Evolutionary conservation across 1,139 yeast genomes (phyloP), one percentile per base, ranked within the genome.

Genomic region (Starmera stellimalicola): DNA sequence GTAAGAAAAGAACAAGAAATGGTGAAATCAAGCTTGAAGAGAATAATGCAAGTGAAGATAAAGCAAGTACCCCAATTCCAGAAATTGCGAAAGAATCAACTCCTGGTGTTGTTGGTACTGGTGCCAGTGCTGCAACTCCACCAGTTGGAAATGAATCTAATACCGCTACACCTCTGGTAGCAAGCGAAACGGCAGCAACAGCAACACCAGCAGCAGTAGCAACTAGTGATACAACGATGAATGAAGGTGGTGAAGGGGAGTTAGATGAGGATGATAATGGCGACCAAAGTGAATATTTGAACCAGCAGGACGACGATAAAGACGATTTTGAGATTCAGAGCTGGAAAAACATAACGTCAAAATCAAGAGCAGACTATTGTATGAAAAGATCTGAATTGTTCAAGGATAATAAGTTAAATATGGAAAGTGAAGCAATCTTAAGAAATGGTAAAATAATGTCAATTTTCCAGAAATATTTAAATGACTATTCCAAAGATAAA

Each of bases 281-380:
- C n/a, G 50, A 50, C 6, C 39, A 50, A 0, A 48, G 40, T 48
- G 58, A 46, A 41, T 56, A 44, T 37, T 41, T 58, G 31, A 57
- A 58, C 16, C 67, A 62, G 12, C 68, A 63, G 15, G 68, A 63
- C 33, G 74, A 72, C 34, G 76, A 67, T 32, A 75, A 68, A 29
- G 81, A 76, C 40, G 82, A 78, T 48, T 66, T 77, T 23, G 93
- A 83, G 50, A 56, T 75, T 32, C 81, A 80, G 37, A 76, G 85
- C 0, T 87, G 95, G 95, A 80, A 81, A 46, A 72, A 74, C 10
- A 56, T 81, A 16, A 84, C 94, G 1, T 83, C 95, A 1, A 80
- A 79, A 40, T 72, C 83, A 1, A 63, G 95, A 37, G 84, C 93
- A 7, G 75, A 79, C 37, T 72, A 83, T 40, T 79, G 95, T 52